phyloP scores from a whole-genome alignment of 495 filamentous ascomycete genomes.

The Friedmanniomyces simplex region DNA sequence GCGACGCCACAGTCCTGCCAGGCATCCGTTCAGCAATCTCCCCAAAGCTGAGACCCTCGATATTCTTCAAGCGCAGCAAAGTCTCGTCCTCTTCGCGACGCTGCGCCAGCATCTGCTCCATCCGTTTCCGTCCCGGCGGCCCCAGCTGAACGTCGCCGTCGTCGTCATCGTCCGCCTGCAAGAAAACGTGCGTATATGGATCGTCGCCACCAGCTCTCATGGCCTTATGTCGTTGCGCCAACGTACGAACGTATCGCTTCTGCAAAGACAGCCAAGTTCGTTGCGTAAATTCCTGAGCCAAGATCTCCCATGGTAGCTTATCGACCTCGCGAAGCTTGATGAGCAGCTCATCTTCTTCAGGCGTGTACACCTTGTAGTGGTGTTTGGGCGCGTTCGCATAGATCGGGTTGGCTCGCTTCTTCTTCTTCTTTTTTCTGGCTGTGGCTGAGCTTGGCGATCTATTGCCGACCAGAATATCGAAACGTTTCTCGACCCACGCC shows the following conservation, averaged over 20 bases:
- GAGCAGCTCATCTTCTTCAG: slow-evolving; percentile 12
- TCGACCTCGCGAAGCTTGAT: slow-evolving; percentile 18
- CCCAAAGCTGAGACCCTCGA: slow-evolving; percentile 6
- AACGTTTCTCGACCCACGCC: slow-evolving; percentile 5
- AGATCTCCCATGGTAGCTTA: slow-evolving; percentile 12
- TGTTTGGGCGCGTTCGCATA: neutral
- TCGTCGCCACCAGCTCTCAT: slow-evolving; percentile 2
- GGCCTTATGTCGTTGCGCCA: slow-evolving; percentile 3
- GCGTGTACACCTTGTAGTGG: neutral
- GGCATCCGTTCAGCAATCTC: slow-evolving; percentile 12
- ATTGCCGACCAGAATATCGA: slow-evolving; percentile 5
- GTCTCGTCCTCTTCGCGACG: slow-evolving; percentile 10
- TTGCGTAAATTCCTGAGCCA: slow-evolving; percentile 7
- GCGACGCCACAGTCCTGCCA: neutral
- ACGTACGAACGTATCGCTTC: slow-evolving; percentile 19
- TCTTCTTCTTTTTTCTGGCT: neutral
- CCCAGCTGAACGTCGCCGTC: neutral
- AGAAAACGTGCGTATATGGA: slow-evolving; percentile 9
- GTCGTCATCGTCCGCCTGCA: neutral
- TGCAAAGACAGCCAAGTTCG: slow-evolving; percentile 15
- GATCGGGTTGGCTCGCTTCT: neutral
- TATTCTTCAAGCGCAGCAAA: slow-evolving; percentile 11
- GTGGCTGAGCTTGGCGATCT: no score
- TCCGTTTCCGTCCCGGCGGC: neutral
- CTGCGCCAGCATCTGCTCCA: neutral